These are phyloP conservation scores for Beauveria asiatica DNA, from an alignment of 2,329 filamentous ascomycete species.

Conservation along the genomic window DNA sequence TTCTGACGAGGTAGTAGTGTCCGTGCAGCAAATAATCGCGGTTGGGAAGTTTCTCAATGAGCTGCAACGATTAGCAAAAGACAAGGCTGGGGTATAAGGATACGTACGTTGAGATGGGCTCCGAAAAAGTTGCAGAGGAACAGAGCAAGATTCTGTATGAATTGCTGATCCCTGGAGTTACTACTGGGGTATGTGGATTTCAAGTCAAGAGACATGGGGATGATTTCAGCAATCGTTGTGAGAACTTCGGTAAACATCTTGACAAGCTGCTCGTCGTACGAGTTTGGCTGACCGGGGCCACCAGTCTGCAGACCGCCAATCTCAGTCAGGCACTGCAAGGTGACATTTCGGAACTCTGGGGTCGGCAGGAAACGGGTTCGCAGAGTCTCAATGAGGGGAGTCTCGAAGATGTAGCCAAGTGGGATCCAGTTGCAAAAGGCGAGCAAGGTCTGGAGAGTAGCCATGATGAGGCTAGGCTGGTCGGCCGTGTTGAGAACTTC, in stretches of 20 bases:
- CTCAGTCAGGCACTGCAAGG: constrained; percentile 92
- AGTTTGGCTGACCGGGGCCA: constrained; percentile 53
- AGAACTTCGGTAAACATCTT: constrained; percentile 98
- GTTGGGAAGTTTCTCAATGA: constrained; percentile 94
- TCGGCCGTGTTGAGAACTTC: constrained; percentile 88
- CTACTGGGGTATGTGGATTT: constrained; percentile 87
- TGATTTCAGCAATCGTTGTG: constrained; percentile 85
- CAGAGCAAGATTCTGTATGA: constrained; percentile 90
- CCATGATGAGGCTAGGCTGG: constrained; percentile 82
- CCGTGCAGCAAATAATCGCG: constrained; percentile 90
- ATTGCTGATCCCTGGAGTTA: constrained; percentile 91
- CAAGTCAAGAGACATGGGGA: constrained; percentile 81
- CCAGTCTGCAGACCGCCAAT: constrained; percentile 90
- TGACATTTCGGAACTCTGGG: constrained; percentile 93
- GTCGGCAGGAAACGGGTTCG: constrained; percentile 86
- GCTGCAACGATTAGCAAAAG: constrained; percentile 33
- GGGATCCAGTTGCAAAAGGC: constrained; percentile 99
- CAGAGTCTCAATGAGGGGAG: constrained; percentile 86
- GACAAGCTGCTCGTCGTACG: constrained; percentile 91
- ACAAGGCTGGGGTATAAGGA: not conserved
- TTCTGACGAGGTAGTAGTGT: constrained; percentile 95
- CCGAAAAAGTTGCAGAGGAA: constrained; percentile 97
- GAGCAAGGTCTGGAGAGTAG: constrained; percentile 90
- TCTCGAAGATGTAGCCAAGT: constrained; percentile 97
- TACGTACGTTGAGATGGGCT: constrained; percentile 71